Conservation (phyloP, 139 green algal species). For the Chlamydomonas schloesseri region DNA sequence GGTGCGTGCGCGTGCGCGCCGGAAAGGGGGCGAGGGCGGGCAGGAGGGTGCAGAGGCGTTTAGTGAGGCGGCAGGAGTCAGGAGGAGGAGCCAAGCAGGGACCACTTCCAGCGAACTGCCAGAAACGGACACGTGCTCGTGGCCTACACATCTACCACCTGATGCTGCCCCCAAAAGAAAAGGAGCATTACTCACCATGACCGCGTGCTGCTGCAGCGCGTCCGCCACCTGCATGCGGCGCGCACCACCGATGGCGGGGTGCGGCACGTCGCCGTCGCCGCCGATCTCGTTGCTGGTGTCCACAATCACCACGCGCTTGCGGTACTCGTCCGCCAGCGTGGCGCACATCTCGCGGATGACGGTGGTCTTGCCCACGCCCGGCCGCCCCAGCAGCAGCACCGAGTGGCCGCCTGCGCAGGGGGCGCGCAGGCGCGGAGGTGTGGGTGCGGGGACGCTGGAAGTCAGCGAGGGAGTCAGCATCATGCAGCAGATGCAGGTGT, state of each 20-base stretch:
- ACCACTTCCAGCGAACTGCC: no score
- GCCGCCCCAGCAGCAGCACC: slow-evolving; percentile 88
- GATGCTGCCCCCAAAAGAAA: no score
- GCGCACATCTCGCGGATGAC: slow-evolving; percentile 92
- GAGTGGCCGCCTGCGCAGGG: slow-evolving; percentile 53
- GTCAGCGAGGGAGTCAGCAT: no score
- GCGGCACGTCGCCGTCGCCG: slow-evolving; percentile 90
- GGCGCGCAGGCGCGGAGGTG: neutral
- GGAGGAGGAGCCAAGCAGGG: no score
- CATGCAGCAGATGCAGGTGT: no score
- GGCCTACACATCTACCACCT: no score
- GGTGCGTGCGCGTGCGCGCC: neutral
- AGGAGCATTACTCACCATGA: slow-evolving; percentile 84
- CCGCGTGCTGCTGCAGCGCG: slow-evolving; percentile 84
- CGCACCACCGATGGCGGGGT: slow-evolving; percentile 94
- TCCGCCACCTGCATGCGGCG: slow-evolving; percentile 97
- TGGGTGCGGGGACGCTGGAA: no score
- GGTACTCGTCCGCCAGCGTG: slow-evolving; percentile 86
- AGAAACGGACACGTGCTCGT: no score
- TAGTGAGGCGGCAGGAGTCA: no score
- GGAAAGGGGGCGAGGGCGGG: neutral
- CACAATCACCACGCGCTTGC: slow-evolving; percentile 87
- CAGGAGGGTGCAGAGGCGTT: neutral
- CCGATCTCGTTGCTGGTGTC: slow-evolving; percentile 97
- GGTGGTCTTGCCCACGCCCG: slow-evolving; percentile 96